Percentiles rank a stretch among this genome's conserved stretches.
These are phyloP conservation scores for Hericium erinaceus DNA, from an alignment of 768 basidiomycete species.

Conservation along the genomic window DNA sequence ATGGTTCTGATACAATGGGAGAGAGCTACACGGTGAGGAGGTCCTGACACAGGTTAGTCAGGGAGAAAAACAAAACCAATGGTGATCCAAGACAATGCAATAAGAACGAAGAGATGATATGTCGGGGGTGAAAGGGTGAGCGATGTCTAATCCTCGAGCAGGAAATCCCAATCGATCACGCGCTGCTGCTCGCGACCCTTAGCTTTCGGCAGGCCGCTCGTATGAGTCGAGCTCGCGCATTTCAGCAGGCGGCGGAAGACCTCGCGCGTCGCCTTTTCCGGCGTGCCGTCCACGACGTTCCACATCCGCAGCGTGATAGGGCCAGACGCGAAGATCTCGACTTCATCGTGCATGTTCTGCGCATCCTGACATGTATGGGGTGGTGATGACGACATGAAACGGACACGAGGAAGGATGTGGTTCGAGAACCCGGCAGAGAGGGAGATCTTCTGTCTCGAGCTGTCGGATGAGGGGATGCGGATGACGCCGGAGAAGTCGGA, in stretches of 20 bases:
- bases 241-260: constrained; percentile 32
- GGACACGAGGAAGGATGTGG: constrained; percentile 35
- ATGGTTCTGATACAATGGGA: not conserved
- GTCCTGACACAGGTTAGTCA: too few species aligned
- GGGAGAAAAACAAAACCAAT: too few species aligned
- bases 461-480: constrained; percentile 25
- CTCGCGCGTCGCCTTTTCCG: constrained; percentile 57
- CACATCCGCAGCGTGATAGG: constrained; percentile 68
- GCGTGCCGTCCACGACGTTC: constrained; percentile 58
- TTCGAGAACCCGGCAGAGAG: constrained; percentile 72
- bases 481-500: constrained; percentile 72
- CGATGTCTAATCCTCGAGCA: constrained; percentile 52
- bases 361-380: constrained; percentile 15
- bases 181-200: constrained; percentile 27
- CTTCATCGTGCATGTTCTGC: constrained; percentile 36
- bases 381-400: constrained; percentile 20
- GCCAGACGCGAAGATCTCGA: constrained; percentile 53
- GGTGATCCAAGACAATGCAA: not conserved
- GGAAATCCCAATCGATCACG: constrained; percentile 69
- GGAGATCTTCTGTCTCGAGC: constrained; percentile 21
- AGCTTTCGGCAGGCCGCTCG: constrained; percentile 17
- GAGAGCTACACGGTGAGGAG: too few species aligned
- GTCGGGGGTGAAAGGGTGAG: not conserved
- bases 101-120: not conserved
- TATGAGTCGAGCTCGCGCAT: constrained; percentile 51